A percentile compares a stretch with the other conserved stretches of the same genome.
phyloP scores from a whole-genome alignment of 495 filamentous ascomycete species.

The Talaromyces trachyspermus region DNA sequence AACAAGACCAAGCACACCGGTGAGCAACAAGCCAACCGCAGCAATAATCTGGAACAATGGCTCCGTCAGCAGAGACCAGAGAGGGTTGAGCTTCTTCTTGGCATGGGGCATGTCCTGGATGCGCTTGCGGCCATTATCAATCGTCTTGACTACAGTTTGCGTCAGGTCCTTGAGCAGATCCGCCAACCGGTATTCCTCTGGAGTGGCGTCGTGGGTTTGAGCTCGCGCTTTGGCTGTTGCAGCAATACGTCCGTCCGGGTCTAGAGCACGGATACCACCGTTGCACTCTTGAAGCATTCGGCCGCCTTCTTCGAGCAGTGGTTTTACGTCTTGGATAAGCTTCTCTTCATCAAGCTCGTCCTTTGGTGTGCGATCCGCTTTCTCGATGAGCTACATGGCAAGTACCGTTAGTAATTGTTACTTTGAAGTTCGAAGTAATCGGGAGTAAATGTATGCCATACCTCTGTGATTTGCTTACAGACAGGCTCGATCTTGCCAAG shows the following conservation, averaged over 20 bases:
- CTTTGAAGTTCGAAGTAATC: neutral
- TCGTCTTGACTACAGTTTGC: constrained; percentile 53
- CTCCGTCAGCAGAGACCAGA: constrained; percentile 70
- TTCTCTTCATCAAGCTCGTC: constrained; percentile 81
- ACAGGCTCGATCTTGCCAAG: constrained; percentile 72
- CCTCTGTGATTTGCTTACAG: constrained; percentile 72
- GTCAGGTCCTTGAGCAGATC: constrained; percentile 64
- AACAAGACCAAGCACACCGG: constrained; percentile 68
- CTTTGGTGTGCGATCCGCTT: constrained; percentile 65
- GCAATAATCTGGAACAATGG: constrained; percentile 85
- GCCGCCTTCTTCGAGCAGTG: constrained; percentile 71
- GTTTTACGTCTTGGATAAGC: constrained; percentile 70
- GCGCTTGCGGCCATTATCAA: constrained; percentile 72
- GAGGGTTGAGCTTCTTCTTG: constrained; percentile 78
- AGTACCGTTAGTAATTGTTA: constrained; percentile 17
- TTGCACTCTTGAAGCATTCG: constrained; percentile 74
- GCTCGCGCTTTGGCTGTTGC: constrained; percentile 70
- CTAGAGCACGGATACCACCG: constrained; percentile 72
- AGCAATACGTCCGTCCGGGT: constrained; percentile 75
- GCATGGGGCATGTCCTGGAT: constrained; percentile 78
- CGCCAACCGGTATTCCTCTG: constrained; percentile 71
- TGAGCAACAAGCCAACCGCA: constrained; percentile 69
- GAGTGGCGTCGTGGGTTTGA: constrained; percentile 60
- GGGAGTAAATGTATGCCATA: constrained; percentile 30
- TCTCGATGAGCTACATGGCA: constrained; percentile 59